Evolutionary conservation across 106 monocot genomes (phyloP), one percentile per base, ranked within the genome.

Genomic region (Chionographis japonica): DNA sequence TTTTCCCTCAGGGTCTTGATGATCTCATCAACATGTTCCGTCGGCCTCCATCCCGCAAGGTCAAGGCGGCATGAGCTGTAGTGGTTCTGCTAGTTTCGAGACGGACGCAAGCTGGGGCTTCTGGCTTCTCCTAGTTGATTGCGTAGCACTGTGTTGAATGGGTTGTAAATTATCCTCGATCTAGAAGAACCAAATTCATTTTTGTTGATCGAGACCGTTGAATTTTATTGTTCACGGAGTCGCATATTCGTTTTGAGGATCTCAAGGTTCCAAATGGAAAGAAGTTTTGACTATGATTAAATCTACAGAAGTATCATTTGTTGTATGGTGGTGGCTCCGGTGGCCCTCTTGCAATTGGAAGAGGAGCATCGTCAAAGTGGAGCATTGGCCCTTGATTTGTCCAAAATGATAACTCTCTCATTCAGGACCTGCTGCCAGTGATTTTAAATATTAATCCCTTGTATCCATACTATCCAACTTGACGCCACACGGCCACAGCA

Each of bases 21-120:
- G 98, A 98, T 88, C 98, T 98, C 38, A 87, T 98, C 50, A 90
- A 87, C 68, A 93, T 98, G 64, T 88, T 98, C 57, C 80, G 98
- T 6, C 82, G 90, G 8, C 98, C 98, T 35, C 79, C 89, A 40
- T 78, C 85, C 3, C 72, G 98, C 14, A 98, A 98, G 66, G 50
- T 67, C n/a, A 98, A 98, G 79, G 50, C 81, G 62, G 80, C 79
- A 62, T 98, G 57, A 82, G 50, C 7, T 12, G 52, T 54, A 59
- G 65, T 46, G 5, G 46, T 6, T 46, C 0, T 27, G 27, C 27
- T 27, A 27, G 27, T 46, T 46, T 46, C 46, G 5, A 46, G 46
- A 46, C 27, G 1, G 27, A 27, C 1, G 46, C 9, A 46, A 46
- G 46, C 8, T 46, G 9, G 46, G 9, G 46, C 46, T 27, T 27